Conservation (phyloP, 2,329 filamentous ascomycete species). For the Neurospora sp. region DNA sequence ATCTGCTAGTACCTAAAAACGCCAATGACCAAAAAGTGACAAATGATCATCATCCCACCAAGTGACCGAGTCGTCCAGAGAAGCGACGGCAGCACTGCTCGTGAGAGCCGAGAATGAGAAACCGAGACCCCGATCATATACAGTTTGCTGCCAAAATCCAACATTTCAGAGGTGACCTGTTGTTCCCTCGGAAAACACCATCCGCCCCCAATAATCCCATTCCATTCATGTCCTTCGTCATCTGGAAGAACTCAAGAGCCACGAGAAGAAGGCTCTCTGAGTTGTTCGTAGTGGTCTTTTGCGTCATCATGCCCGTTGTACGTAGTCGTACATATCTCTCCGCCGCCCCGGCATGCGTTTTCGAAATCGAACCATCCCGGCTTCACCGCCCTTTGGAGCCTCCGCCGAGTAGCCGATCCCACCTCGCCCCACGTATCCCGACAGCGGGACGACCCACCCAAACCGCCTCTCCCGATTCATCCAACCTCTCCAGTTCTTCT, state of each 20-base stretch:
- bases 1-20: not conserved
- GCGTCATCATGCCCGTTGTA: not conserved
- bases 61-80: not conserved
- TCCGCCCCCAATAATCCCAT: not conserved
- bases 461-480: not conserved
- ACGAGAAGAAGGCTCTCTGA: not conserved
- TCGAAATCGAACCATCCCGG: not conserved
- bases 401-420: not conserved
- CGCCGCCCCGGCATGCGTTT: not conserved
- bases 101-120: not conserved
- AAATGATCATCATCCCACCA: not conserved
- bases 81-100: not conserved
- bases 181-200: not conserved
- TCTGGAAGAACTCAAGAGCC: not conserved
- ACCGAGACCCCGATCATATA: not conserved
- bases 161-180: not conserved
- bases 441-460: not conserved
- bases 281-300: not conserved
- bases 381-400: not conserved
- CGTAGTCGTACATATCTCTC: not conserved
- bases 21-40: not conserved
- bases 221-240: not conserved
- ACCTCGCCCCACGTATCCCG: not conserved
- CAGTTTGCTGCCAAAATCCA: not conserved
- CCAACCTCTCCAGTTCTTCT: not conserved